Evolutionary conservation across 2,329 filamentous ascomycete species (phyloP).

Genomic region (Kalmusia sp.): DNA sequence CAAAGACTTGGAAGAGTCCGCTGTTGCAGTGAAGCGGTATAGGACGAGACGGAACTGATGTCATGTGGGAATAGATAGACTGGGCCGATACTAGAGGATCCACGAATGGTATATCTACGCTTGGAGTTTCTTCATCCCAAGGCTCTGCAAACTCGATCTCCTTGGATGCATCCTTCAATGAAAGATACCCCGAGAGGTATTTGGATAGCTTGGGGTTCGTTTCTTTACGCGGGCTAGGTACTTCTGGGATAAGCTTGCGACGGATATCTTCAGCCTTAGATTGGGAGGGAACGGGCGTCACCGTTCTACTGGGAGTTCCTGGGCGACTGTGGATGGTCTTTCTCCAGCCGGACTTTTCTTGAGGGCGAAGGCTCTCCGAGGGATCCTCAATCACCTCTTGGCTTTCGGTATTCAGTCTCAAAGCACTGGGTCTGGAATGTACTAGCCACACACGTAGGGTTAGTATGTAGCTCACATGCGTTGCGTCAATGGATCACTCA

Average conservation of each 20-base stretch:
- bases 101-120: conserved; percentile 21
- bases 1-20: conserved; percentile 51
- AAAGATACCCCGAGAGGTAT: conserved; percentile 47
- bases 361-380: conserved; percentile 22
- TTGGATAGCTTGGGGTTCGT: conserved; percentile 50
- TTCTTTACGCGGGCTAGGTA: conserved; percentile 36
- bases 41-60: conserved; percentile 22
- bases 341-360: conserved; percentile 24
- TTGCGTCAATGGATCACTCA: neutral
- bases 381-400: conserved; percentile 16
- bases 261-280: conserved; percentile 34
- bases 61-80: conserved; percentile 36
- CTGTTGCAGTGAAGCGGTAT: conserved; percentile 43
- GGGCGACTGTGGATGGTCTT: conserved; percentile 33
- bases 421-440: conserved; percentile 1
- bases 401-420: conserved; percentile 8
- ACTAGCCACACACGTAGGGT: neutral
- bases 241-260: conserved; percentile 37
- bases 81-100: conserved; percentile 35
- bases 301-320: conserved; percentile 23
- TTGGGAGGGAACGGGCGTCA: conserved; percentile 21
- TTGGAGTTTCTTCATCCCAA: conserved; percentile 32
- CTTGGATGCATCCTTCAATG: conserved; percentile 28
- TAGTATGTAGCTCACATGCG: neutral
- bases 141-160: conserved; percentile 32